Evolutionary conservation across 805 yeast species (phyloP), one percentile per base, ranked within the genome.

Genomic region (Cyberlindnera sargentensis): DNA sequence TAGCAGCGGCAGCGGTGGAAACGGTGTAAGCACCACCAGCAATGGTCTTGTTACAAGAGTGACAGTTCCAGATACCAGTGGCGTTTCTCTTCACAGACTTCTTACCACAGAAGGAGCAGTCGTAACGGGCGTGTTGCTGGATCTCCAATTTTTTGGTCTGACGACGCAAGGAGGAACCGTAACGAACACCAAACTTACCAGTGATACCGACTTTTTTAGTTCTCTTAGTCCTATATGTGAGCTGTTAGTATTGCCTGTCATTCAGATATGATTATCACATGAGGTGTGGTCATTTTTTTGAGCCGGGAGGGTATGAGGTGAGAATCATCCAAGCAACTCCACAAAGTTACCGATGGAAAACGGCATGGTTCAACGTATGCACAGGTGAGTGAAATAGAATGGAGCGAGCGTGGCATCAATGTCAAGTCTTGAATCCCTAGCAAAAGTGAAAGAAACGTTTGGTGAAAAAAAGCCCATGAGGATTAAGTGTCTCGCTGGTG

Each of bases 11-110:
- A 68, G 99, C 93, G 65, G 99, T 93, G 69, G 95, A 83, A 61
- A 93, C 90, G 67, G 96, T 81, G 90, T 93, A 93, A 75, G 99
- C 99, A 82, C 99, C 99, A 73, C 99, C 99, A 65, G 99, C 99
- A 68, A 93, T 87, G 61, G 95, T 84, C 84, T 88, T 93, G 66
- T 75, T 76, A 79, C 99, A 91, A 60, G 95, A 76, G 74, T 80
- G 77, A 81, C 99, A 93, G 70, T 76, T 72, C 99, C 99, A 93
- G 90, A 93, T 87, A 78, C 99, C 99, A 68, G 95, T 80, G 63
- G 99, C 89, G 69, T 84, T 85, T 82, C 99, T 89, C 79, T 82
- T 89, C 60, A 95, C 97, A 57, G 96, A 69, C 80, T 88, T 87
- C 86, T 93, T 93, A 76, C 99, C 99, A 78, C 98, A 91, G 97